Conservation (phyloP, 495 filamentous ascomycete species). For the Amphirosellinia nigrospora region DNA sequence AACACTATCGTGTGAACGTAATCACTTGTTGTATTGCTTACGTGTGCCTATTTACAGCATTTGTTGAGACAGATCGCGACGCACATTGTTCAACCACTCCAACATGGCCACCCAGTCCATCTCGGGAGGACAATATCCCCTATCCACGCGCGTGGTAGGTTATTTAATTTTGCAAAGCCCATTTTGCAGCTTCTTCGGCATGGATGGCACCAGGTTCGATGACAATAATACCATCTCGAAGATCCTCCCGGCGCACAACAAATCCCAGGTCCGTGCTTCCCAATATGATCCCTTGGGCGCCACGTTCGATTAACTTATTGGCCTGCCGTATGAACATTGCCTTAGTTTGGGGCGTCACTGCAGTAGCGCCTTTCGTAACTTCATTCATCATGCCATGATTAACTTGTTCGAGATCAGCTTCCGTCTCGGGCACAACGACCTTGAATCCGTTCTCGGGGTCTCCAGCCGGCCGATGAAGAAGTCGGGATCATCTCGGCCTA, state of each 20-base stretch:
- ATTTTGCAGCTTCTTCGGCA: constrained; percentile 24
- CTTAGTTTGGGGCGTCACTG: constrained; percentile 23
- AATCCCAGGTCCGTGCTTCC: constrained; percentile 33
- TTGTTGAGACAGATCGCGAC: too few relatives aligned
- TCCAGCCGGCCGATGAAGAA: constrained; percentile 27
- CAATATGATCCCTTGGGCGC: constrained; percentile 28
- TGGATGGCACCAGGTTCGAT: constrained; percentile 21
- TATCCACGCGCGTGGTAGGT: neutral
- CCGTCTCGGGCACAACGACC: constrained; percentile 23
- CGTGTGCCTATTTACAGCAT: too few relatives aligned
- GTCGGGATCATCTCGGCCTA: constrained; percentile 21
- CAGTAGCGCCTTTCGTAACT: constrained; percentile 24
- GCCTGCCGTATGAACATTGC: constrained; percentile 25
- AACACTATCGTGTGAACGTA: too few relatives aligned
- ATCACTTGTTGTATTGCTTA: too few relatives aligned
- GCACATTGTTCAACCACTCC: neutral
- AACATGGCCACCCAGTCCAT: neutral
- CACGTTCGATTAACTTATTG: constrained; percentile 26
- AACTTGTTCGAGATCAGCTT: constrained; percentile 20
- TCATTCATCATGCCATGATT: constrained; percentile 27
- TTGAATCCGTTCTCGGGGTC: constrained; percentile 18
- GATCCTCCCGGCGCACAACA: constrained; percentile 24
- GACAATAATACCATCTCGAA: neutral
- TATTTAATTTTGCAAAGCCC: constrained; percentile 16
- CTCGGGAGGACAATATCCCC: neutral